Conservation (phyloP, 805 yeast genomes). For the Candida khao-thaluensis region DNA sequence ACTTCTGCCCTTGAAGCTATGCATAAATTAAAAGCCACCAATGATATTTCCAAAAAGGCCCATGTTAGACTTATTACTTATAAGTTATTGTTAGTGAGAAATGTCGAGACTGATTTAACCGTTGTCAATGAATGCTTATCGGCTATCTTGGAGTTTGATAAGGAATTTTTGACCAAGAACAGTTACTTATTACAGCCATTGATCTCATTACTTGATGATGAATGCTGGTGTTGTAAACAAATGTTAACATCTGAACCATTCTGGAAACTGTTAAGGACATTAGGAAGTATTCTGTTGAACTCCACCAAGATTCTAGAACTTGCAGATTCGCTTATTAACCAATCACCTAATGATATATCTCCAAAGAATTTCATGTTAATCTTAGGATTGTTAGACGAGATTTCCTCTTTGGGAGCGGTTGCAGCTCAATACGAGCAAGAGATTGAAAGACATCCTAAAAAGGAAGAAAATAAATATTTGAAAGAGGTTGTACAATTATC, state of each 20-base stretch:
- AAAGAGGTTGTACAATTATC: slow-evolving; percentile 56
- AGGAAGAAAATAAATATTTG: slow-evolving; percentile 24
- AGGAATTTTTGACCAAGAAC: slow-evolving; percentile 44
- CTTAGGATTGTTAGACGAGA: slow-evolving; percentile 72
- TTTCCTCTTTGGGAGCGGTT: slow-evolving; percentile 77
- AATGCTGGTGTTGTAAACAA: slow-evolving; percentile 41
- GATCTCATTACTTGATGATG: slow-evolving; percentile 46
- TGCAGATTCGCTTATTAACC: slow-evolving; percentile 39
- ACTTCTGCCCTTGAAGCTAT: slow-evolving; percentile 16
- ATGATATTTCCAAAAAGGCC: slow-evolving; percentile 28
- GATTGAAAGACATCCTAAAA: slow-evolving; percentile 31
- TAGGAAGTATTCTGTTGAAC: slow-evolving; percentile 46
- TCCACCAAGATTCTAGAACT: slow-evolving; percentile 48
- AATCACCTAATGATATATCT: slow-evolving; percentile 36
- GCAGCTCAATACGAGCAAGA: slow-evolving; percentile 78
- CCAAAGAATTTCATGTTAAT: slow-evolving; percentile 59
- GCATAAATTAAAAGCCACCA: slow-evolving; percentile 9
- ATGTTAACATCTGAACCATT: slow-evolving; percentile 40
- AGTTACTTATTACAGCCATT: slow-evolving; percentile 46
- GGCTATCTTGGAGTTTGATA: slow-evolving; percentile 26
- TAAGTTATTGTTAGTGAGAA: slow-evolving; percentile 47
- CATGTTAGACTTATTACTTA: slow-evolving; percentile 51
- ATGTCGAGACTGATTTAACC: slow-evolving; percentile 21
- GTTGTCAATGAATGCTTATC: slow-evolving; percentile 16
- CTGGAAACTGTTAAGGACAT: slow-evolving; percentile 53